Evolutionary conservation across 495 filamentous ascomycete genomes (phyloP).

Genomic region (Sporormia fimetaria): DNA sequence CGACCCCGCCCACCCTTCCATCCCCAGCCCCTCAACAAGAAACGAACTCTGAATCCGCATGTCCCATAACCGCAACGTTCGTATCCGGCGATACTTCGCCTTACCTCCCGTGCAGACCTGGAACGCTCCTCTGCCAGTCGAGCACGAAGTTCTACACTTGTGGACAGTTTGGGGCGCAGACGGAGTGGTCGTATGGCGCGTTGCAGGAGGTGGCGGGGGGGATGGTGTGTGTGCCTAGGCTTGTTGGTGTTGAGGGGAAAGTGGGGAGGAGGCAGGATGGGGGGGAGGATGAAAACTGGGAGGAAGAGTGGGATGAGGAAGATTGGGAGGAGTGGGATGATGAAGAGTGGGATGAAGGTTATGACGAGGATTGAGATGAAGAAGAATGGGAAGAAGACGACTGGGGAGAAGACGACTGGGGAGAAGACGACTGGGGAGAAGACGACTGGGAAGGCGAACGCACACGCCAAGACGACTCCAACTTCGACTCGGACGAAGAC

Average conservation of each 20-base stretch:
- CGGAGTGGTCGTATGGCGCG: slow-evolving; percentile 20
- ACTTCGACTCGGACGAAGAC: no score
- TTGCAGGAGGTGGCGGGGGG: slow-evolving; percentile 23
- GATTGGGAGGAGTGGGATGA: not conserved
- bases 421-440: no score
- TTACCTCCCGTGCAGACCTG: slow-evolving; percentile 30
- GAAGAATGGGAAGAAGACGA: not conserved
- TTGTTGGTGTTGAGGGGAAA: no score
- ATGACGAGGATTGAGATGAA: not conserved
- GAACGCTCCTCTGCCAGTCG: slow-evolving; percentile 29
- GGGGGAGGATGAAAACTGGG: not conserved
- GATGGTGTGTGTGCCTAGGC: slow-evolving; percentile 25
- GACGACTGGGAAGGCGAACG: no score
- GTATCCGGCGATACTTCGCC: slow-evolving; percentile 12
- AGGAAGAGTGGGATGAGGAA: not conserved
- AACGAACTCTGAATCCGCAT: no score
- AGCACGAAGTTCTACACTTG: slow-evolving; percentile 26
- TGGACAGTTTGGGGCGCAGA: slow-evolving; percentile 10
- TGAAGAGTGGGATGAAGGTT: not conserved
- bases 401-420: no score
- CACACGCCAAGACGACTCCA: no score
- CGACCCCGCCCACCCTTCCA: no score
- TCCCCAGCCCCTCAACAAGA: no score
- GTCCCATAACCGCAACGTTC: slow-evolving; percentile 11
- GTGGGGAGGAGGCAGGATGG: no score